These are phyloP conservation scores for Penicillium glabrum DNA, from an alignment of 2,329 filamentous ascomycete species.

Conservation along the genomic window DNA sequence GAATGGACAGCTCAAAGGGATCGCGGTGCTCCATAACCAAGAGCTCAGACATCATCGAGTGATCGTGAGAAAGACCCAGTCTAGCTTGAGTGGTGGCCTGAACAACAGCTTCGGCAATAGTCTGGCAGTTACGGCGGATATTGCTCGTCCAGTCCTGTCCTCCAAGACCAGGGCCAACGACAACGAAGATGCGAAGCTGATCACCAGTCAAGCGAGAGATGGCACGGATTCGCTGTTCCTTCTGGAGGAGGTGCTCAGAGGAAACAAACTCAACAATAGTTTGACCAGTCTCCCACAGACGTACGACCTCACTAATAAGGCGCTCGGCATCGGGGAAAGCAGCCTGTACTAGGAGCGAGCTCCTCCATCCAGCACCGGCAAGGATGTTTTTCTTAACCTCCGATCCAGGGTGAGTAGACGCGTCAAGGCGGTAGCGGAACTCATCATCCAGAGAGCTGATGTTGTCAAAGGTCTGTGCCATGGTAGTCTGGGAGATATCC, in stretches of 20 bases:
- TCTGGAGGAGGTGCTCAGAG: conserved; percentile 1
- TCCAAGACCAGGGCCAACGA: background rate
- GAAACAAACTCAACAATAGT: conserved; percentile 2
- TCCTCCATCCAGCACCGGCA: background rate
- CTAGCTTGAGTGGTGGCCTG: background rate
- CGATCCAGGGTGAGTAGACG: background rate
- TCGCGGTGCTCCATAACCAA: conserved; percentile 1
- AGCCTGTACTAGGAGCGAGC: background rate
- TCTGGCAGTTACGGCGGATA: conserved; percentile 2
- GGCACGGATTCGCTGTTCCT: conserved; percentile 1
- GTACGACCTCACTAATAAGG: background rate
- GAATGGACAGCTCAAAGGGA: background rate
- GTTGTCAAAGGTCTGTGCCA: conserved; percentile 1
- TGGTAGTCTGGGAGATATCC: conserved; percentile 1
- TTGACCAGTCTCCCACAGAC: background rate
- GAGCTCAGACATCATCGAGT: conserved; percentile 1
- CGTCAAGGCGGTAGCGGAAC: background rate
- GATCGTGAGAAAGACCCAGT: conserved; percentile 2
- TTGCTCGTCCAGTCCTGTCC: background rate
- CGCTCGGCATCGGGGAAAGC: conserved; percentile 1
- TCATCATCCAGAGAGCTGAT: background rate
- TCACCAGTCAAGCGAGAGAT: background rate
- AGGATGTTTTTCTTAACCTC: conserved; percentile 1
- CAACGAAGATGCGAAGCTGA: background rate
- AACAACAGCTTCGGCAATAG: conserved; percentile 2